Percentiles rank a stretch among this genome's conserved stretches.
phyloP scores from a whole-genome alignment of 2,329 filamentous ascomycete genomes.

The Lecanoromycetidae sp. region DNA sequence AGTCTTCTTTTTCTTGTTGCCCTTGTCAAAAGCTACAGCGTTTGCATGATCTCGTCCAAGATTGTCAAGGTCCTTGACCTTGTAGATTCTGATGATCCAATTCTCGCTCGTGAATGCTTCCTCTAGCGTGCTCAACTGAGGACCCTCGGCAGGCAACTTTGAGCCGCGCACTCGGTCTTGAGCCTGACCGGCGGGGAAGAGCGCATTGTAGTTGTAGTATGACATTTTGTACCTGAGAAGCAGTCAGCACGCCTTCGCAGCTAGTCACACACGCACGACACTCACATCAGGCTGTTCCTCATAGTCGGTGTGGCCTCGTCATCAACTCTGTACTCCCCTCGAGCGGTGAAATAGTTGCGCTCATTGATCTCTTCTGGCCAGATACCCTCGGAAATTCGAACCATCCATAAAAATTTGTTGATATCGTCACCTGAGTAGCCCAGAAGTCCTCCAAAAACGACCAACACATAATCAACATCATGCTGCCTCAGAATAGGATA shows the following conservation, averaged over 20 bases:
- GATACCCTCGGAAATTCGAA: slow-evolving; percentile 95
- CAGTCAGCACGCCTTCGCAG: slow-evolving; percentile 19
- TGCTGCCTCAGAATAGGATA: slow-evolving; percentile 98
- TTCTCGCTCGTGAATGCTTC: slow-evolving; percentile 99
- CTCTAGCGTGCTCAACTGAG: slow-evolving; percentile 76
- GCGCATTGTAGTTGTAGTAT: slow-evolving; percentile 89
- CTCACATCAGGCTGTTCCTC: slow-evolving; percentile 98
- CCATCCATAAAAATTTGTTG: slow-evolving; percentile 99
- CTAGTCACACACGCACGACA: slow-evolving; percentile 16
- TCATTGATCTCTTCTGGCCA: slow-evolving; percentile 99
- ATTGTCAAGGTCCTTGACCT: slow-evolving; percentile 98
- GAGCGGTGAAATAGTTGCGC: slow-evolving; percentile 83
- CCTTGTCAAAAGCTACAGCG: slow-evolving; percentile 42
- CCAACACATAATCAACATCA: slow-evolving; percentile 95
- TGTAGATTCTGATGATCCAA: slow-evolving; percentile 99
- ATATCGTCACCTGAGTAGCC: slow-evolving; percentile 98
- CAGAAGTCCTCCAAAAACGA: slow-evolving; percentile 89
- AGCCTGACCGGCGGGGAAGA: slow-evolving; percentile 87
- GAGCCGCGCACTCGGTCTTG: slow-evolving; percentile 76
- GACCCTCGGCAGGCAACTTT: slow-evolving; percentile 69
- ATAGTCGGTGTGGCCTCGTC: slow-evolving; percentile 88
- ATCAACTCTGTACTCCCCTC: slow-evolving; percentile 92
- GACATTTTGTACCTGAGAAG: slow-evolving; percentile 96
- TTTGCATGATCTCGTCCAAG: slow-evolving; percentile 74
- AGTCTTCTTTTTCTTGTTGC: slow-evolving; percentile 41